phyloP scores from a whole-genome alignment of 352 stramenopile species.

The Ochromonadaceae sp. region DNA sequence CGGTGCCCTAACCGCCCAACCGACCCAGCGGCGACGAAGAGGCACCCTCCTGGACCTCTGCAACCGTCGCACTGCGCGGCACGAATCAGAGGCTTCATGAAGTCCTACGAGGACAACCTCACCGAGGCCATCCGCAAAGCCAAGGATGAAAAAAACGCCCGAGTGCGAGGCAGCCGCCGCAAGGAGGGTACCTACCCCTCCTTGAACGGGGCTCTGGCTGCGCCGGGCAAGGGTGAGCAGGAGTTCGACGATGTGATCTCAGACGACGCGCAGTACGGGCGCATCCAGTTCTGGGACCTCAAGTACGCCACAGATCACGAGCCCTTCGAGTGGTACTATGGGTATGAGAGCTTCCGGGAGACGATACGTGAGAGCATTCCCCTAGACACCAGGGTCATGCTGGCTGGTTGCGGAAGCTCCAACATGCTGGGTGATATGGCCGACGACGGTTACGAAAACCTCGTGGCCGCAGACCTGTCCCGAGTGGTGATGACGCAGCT shows the following conservation, averaged over 20 bases:
- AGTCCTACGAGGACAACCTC: too few species aligned
- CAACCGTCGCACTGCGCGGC: too few species aligned
- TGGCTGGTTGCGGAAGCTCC: constrained; percentile 11
- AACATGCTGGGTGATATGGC: constrained; percentile 13
- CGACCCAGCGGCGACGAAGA: too few species aligned
- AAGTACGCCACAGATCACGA: constrained; percentile 7
- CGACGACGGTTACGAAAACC: background rate
- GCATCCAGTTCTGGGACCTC: constrained; percentile 13
- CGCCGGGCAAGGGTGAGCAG: too few species aligned
- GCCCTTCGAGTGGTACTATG: constrained; percentile 17
- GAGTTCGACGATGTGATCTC: constrained; percentile 12
- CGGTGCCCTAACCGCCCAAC: too few species aligned
- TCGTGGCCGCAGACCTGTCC: background rate
- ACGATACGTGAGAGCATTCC: constrained; percentile 4
- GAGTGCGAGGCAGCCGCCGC: too few species aligned
- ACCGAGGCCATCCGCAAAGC: too few species aligned
- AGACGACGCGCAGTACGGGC: constrained; percentile 11
- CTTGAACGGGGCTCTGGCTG: too few species aligned
- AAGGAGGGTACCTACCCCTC: too few species aligned
- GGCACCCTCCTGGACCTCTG: too few species aligned
- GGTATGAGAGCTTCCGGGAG: background rate
- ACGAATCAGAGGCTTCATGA: too few species aligned
- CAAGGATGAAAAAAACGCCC: too few species aligned
- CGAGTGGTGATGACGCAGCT: background rate
- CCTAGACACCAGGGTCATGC: background rate